These are phyloP conservation scores for Lentinus tigrinus DNA, from an alignment of 768 basidiomycete species.

Conservation along the genomic window DNA sequence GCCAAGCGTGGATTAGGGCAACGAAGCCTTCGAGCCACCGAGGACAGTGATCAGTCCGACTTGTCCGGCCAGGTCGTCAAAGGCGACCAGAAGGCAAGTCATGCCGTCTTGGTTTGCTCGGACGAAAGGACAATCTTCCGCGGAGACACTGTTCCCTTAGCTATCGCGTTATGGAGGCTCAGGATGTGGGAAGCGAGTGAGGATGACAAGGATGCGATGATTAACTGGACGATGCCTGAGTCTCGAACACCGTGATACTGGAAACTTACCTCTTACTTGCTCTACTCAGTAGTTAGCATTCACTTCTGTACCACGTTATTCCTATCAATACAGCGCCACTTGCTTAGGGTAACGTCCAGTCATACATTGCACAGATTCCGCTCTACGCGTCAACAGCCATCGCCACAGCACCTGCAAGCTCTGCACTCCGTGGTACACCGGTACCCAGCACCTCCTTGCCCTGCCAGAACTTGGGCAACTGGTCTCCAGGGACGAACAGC, in stretches of 20 bases:
- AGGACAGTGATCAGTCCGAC: background rate
- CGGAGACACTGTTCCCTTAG: conserved; percentile 62
- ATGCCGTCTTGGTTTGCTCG: conserved; percentile 68
- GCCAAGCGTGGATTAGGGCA: background rate
- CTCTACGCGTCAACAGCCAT: conserved; percentile 44
- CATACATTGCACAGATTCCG: conserved; percentile 14
- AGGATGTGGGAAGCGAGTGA: conserved; percentile 68
- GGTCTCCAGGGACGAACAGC: conserved; percentile 87
- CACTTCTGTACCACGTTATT: background rate
- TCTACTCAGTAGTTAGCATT: background rate
- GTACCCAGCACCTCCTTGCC: conserved; percentile 68
- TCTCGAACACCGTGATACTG: background rate
- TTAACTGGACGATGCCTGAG: conserved; percentile 2
- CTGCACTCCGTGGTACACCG: conserved; percentile 18
- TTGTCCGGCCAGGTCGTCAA: conserved; percentile 10
- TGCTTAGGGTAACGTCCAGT: conserved; percentile 11
- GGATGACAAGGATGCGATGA: background rate
- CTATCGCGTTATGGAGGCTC: conserved; percentile 76
- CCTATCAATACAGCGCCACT: conserved; percentile 12
- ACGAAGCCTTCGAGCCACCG: background rate
- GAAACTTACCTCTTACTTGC: background rate
- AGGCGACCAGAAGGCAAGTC: conserved; percentile 51
- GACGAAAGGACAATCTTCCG: conserved; percentile 46
- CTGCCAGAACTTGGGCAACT: conserved; percentile 89
- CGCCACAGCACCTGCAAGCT: conserved; percentile 31